These are phyloP conservation scores for Prunus padus DNA, from an alignment of 306 rosid genomes.

Conservation along the genomic window DNA sequence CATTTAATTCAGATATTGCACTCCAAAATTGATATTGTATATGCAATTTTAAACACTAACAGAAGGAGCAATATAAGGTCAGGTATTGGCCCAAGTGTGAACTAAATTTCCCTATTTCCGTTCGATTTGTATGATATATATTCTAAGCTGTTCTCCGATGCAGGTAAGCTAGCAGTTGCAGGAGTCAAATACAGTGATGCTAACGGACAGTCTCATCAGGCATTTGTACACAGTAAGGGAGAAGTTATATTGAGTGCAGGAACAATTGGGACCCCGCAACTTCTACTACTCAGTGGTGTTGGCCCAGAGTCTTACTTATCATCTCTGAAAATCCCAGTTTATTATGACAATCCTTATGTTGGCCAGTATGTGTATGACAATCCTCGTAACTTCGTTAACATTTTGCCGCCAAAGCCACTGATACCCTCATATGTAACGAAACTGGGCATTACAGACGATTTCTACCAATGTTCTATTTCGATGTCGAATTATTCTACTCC, in stretches of 20 bases:
- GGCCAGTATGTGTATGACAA: slow-evolving; percentile 29
- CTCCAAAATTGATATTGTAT: too few species aligned
- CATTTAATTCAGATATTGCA: too few species aligned
- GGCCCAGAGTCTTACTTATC: slow-evolving; percentile 24
- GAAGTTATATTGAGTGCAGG: slow-evolving; percentile 32
- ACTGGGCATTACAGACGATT: not conserved
- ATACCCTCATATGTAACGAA: not conserved
- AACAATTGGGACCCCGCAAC: slow-evolving; percentile 32
- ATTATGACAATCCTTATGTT: slow-evolving; percentile 18
- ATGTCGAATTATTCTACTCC: not conserved
- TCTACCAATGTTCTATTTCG: not conserved
- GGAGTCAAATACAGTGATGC: slow-evolving; percentile 30
- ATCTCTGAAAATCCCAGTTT: slow-evolving; percentile 8
- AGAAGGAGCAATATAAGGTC: too few species aligned
- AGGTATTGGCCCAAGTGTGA: too few species aligned
- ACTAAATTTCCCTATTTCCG: not conserved
- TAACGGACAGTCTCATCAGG: slow-evolving; percentile 6
- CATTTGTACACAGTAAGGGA: slow-evolving; percentile 15
- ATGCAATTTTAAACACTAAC: too few species aligned
- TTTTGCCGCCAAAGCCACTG: slow-evolving; percentile 13
- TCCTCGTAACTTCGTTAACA: slow-evolving; percentile 10
- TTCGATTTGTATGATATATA: not conserved
- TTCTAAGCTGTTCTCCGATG: not conserved
- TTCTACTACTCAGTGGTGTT: slow-evolving; percentile 26
- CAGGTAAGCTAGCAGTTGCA: slow-evolving; percentile 8